Evolutionary conservation across 495 filamentous ascomycete genomes (phyloP).

Genomic region (Podospora comata): DNA sequence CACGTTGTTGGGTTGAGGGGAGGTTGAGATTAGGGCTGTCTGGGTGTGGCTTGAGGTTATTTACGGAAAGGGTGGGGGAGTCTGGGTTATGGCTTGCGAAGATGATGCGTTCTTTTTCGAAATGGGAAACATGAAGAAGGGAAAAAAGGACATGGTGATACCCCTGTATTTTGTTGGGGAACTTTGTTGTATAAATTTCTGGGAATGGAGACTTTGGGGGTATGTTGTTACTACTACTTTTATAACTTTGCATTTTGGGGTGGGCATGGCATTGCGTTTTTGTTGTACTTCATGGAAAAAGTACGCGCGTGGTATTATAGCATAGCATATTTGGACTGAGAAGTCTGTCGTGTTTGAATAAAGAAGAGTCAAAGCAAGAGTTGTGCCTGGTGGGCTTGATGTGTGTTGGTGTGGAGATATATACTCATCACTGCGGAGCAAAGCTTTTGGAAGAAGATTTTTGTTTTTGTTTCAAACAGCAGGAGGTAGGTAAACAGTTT

Average conservation of each 20-base stretch:
- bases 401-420: no score
- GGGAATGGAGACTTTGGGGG: background rate
- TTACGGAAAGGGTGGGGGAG: background rate
- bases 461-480: no score
- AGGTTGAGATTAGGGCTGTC: background rate
- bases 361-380: background rate
- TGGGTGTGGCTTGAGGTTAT: constrained; percentile 4
- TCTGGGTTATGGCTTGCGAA: background rate
- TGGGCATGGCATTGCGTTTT: background rate
- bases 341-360: background rate
- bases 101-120: background rate
- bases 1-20: constrained; percentile 31
- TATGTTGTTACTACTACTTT: background rate
- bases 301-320: background rate
- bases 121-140: no score
- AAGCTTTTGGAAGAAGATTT: no score
- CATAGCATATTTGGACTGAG: background rate
- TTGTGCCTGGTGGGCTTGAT: no score
- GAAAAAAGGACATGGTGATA: background rate
- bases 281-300: background rate
- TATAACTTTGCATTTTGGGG: background rate
- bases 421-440: no score
- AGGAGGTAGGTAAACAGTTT: no score
- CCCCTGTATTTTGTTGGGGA: background rate
- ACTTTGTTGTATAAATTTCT: background rate